Evolutionary conservation across 2,329 filamentous ascomycete genomes (phyloP).

Genomic region (Stagonosporopsis cucurbitacearum): DNA sequence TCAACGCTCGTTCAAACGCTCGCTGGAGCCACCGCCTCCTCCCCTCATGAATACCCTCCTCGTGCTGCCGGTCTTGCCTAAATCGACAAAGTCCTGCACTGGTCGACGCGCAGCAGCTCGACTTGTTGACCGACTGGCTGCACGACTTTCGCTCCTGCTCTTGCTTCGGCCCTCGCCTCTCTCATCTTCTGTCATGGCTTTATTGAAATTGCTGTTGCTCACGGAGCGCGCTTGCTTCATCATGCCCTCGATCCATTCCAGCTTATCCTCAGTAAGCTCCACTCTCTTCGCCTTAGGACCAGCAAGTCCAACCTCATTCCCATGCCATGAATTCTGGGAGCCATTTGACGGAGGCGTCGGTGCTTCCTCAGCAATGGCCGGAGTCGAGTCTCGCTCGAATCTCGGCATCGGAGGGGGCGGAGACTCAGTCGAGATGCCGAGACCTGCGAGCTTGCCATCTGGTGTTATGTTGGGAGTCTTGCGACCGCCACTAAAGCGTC

Average conservation of each 20-base stretch:
- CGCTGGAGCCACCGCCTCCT: slow-evolving; percentile 2
- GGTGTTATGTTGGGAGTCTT: slow-evolving; percentile 41
- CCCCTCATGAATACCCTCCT: slow-evolving; percentile 70
- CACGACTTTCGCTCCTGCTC: slow-evolving; percentile 37
- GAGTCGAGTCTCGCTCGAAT: slow-evolving; percentile 30
- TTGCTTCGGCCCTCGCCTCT: slow-evolving; percentile 30
- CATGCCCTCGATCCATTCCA: slow-evolving; percentile 82
- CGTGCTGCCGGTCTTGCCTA: slow-evolving; percentile 75
- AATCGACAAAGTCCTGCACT: slow-evolving; percentile 65
- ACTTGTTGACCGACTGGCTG: slow-evolving; percentile 33
- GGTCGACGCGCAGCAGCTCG: slow-evolving; percentile 26
- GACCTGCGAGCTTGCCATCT: slow-evolving; percentile 18
- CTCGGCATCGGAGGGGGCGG: slow-evolving; percentile 34
- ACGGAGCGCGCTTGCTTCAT: slow-evolving; percentile 78
- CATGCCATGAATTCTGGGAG: slow-evolving; percentile 45
- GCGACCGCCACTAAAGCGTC: slow-evolving; percentile 33
- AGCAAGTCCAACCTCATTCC: slow-evolving; percentile 67
- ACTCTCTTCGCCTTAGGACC: slow-evolving; percentile 70
- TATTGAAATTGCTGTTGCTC: slow-evolving; percentile 65
- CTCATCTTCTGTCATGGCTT: slow-evolving; percentile 25
- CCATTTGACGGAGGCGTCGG: slow-evolving; percentile 37
- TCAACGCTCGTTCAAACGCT: slow-evolving; percentile 15
- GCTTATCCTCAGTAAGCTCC: slow-evolving; percentile 73
- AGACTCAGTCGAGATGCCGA: slow-evolving; percentile 26
- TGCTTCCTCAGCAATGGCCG: slow-evolving; percentile 34